These are phyloP conservation scores for Termitomyces sp. DNA, from an alignment of 768 basidiomycete species.

Conservation along the genomic window DNA sequence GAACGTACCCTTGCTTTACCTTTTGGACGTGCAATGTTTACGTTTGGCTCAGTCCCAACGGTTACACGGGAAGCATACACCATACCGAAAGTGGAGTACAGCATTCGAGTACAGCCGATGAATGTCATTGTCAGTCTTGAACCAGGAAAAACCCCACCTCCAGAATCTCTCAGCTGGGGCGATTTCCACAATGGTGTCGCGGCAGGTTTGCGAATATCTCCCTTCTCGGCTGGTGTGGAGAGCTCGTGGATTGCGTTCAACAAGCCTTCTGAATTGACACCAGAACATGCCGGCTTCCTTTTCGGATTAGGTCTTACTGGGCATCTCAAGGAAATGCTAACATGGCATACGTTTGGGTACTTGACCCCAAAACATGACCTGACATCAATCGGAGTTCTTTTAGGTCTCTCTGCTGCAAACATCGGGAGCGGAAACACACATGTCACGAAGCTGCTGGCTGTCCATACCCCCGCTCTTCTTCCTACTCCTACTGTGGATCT, in stretches of 20 bases:
- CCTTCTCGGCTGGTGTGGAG: constrained; percentile 70
- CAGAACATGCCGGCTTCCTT: constrained; percentile 95
- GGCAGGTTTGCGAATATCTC: constrained; percentile 79
- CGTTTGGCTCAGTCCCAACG: constrained; percentile 74
- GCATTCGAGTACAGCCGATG: constrained; percentile 67
- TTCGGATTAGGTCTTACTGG: constrained; percentile 90
- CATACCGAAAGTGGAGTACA: constrained; percentile 76
- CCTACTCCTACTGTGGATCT: constrained; percentile 84
- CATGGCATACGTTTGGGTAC: constrained; percentile 94
- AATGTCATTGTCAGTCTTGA: constrained; percentile 63
- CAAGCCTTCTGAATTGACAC: constrained; percentile 82
- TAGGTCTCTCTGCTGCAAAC: constrained; percentile 91
- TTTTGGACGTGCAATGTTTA: constrained; percentile 88
- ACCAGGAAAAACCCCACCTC: constrained; percentile 56
- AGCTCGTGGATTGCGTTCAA: constrained; percentile 97
- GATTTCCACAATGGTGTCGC: constrained; percentile 98
- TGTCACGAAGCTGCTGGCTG: constrained; percentile 86
- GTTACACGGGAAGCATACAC: constrained; percentile 74
- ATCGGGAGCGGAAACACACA: constrained; percentile 81
- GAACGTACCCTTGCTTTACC: constrained; percentile 88
- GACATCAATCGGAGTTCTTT: constrained; percentile 87
- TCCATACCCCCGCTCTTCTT: constrained; percentile 89
- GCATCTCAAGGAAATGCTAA: constrained; percentile 82
- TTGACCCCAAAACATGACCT: constrained; percentile 94
- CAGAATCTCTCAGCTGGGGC: constrained; percentile 83